phyloP scores from a whole-genome alignment of 1,139 yeast species.

The Yamadazyma jaroonii region DNA sequence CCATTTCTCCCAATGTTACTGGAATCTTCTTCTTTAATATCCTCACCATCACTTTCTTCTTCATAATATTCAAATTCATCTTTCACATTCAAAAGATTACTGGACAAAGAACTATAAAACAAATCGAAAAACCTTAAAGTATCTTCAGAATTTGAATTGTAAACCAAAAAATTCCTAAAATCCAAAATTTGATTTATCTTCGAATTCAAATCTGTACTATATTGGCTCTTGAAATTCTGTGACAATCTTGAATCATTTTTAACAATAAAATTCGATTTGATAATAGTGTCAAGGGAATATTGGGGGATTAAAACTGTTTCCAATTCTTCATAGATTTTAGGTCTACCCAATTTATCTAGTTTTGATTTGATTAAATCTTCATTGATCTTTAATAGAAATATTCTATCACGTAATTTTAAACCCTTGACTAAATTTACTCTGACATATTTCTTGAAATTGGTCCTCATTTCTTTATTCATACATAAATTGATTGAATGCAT shows the following conservation, averaged over 20 bases:
- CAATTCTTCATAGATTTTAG: slow-evolving; percentile 2
- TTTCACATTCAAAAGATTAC: slow-evolving; percentile 6
- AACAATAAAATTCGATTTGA: slow-evolving; percentile 5
- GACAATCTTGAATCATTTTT: background rate
- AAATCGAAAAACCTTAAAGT: slow-evolving; percentile 10
- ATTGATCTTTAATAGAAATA: slow-evolving; percentile 4
- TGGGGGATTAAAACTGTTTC: background rate
- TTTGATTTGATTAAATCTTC: slow-evolving; percentile 6
- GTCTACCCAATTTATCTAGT: slow-evolving; percentile 2
- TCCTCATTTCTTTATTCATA: slow-evolving; percentile 9
- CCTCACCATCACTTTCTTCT: slow-evolving; percentile 2
- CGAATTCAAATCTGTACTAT: background rate
- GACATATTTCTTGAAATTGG: slow-evolving; percentile 5
- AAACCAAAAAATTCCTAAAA: slow-evolving; percentile 2
- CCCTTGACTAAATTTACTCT: slow-evolving; percentile 5
- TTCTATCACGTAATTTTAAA: slow-evolving; percentile 1
- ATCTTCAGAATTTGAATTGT: background rate
- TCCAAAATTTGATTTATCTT: slow-evolving; percentile 5
- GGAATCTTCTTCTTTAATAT: slow-evolving; percentile 2
- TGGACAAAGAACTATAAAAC: slow-evolving; percentile 8
- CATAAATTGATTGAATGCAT: slow-evolving; percentile 9
- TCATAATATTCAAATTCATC: slow-evolving; percentile 5
- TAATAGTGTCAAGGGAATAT: slow-evolving; percentile 4
- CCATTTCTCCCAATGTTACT: too few relatives aligned
- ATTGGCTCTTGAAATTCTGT: background rate